Evolutionary conservation across 352 stramenopile genomes (phyloP), one percentile per base, ranked within the genome.

Genomic region (Phytophthora ohioensis): DNA sequence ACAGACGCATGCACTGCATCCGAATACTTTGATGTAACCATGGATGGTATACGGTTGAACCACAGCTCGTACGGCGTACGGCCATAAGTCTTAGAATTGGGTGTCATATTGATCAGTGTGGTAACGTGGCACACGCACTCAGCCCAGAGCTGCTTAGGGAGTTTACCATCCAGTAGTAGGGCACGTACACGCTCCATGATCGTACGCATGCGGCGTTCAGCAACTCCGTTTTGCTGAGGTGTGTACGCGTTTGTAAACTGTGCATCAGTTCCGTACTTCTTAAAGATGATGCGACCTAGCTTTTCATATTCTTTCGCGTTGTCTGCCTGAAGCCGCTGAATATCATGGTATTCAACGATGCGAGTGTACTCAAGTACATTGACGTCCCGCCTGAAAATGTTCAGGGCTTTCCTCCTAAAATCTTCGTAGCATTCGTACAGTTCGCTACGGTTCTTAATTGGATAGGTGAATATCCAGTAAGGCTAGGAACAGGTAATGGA

Each of bases 221-320:
- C 65, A 7, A 73, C 51, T 13, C 49, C 51, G 10, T 68, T 73
- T 17, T 68, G 65, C 15, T 73, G 57, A 30, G 57, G 57, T 17
- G 56, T 57, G 31, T 57, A 62, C 1, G 45, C 66, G 15, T 57
- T 64, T 0, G 27, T 65, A 54, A 73, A 69, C 17, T 69, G 58
- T 27, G 65, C 57, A 34, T 68, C 43, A 1, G 58, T 73, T 36
- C 45, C 45, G 45, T 52, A 52, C 27, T 32, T 36, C 45, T 13
- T 12, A 4, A 65, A 52, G 43, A 69, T 61, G 3, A 54, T 8
- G 7, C 58, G 54, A 3, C 55, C 56, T 2, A 66, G 34, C 3
- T 66, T 66, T 38, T 66, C 56, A 10, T 71, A 71, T 13, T 66
- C 8, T 56, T 65, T 64, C 0, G 46, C 64, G 43, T 71, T 71